Percentiles rank a stretch among this genome's conserved stretches.
Evolutionary conservation across 1,284 basidiomycete species (phyloP).

Genomic region (Ganoderma resinaceum): DNA sequence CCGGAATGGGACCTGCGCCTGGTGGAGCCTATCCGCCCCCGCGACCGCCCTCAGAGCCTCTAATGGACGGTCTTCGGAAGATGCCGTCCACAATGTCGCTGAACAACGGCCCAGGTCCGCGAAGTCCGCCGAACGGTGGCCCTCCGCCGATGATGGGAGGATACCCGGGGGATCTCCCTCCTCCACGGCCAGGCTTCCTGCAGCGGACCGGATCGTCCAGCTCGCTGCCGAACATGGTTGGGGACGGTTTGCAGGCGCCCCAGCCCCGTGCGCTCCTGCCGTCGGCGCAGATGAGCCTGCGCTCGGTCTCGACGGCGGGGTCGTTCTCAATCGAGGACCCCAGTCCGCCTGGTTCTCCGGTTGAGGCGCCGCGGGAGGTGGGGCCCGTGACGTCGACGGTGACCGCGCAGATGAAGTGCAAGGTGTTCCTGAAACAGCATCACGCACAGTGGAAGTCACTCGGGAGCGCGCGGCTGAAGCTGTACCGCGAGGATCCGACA

Average conservation of each 20-base stretch:
- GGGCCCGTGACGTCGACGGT: constrained; percentile 80
- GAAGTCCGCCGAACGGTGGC: constrained; percentile 34
- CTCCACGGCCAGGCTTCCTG: constrained; percentile 41
- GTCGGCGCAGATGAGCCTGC: constrained; percentile 61
- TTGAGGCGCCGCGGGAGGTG: constrained; percentile 55
- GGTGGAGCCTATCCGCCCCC: constrained; percentile 28
- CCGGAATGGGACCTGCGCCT: constrained; percentile 24
- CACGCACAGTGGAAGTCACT: constrained; percentile 98
- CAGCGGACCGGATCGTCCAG: constrained; percentile 40
- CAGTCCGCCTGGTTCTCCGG: constrained; percentile 81
- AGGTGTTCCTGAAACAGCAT: constrained; percentile 94
- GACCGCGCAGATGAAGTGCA: constrained; percentile 97
- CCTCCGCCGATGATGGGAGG: constrained; percentile 50
- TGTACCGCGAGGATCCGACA: constrained; percentile 85
- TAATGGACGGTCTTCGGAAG: constrained; percentile 55
- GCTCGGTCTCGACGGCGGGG: constrained; percentile 56
- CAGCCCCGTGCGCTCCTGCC: constrained; percentile 66
- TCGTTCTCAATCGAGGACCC: constrained; percentile 63
- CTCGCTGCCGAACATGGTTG: constrained; percentile 42
- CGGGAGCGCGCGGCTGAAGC: constrained; percentile 86
- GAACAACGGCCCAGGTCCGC: constrained; percentile 18
- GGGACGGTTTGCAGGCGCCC: constrained; percentile 48
- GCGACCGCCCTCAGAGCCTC: constrained; percentile 49
- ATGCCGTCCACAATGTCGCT: constrained; percentile 69
- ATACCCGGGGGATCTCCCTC: constrained; percentile 41